Evolutionary conservation across 805 yeast genomes (phyloP), one percentile per base, ranked within the genome.

Genomic region (Ogataea glucozyma): DNA sequence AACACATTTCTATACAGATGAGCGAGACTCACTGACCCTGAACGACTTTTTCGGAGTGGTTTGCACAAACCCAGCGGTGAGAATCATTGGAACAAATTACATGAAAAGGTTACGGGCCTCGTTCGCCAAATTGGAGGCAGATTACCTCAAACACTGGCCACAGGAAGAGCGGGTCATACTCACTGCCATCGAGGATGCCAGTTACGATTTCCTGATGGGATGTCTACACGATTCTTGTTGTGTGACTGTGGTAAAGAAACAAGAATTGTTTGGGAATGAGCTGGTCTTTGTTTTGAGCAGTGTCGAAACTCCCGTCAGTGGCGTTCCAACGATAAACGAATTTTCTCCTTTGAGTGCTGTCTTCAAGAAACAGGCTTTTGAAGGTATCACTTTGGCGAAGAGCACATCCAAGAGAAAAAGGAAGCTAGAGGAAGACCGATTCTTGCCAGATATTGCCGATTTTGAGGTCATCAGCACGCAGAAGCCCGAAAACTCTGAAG

Each of bases 391-490:
- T 5, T 4, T 9, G 13, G 9, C 10, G 6, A 22, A 14, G 13
- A 29, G 13, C 20, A 14, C 16, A 21, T 9, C 27, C 6, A 19
- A 4, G 18, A 30, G 26, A 12, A 30, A 14, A 14, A 36, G 13
- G 13, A 17, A 7, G 19, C 14, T 22, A 7, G 40, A 22, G 12
- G 30, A 30, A 10, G n/a, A 27, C 3, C 34, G 37, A 13, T 36
- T 41, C 26, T 30, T 41, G 23, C 46, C 45, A 8, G 31, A 26
- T 29, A 22, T 39, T 5, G 46, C 41, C 11, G 41, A 46, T 26
- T 46, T 46, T 33, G 40, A 41, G 19, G 41, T 46, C 12, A 37
- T 45, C 22, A 29, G 31, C 33, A 27, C 33, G 4, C 27, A 38
- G 16, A 18, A 24, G 22, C 18, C 17, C 19, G 22, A 18, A 26